Conservation (phyloP, 129 eudicot genomes). For the Flaveria brownii region DNA sequence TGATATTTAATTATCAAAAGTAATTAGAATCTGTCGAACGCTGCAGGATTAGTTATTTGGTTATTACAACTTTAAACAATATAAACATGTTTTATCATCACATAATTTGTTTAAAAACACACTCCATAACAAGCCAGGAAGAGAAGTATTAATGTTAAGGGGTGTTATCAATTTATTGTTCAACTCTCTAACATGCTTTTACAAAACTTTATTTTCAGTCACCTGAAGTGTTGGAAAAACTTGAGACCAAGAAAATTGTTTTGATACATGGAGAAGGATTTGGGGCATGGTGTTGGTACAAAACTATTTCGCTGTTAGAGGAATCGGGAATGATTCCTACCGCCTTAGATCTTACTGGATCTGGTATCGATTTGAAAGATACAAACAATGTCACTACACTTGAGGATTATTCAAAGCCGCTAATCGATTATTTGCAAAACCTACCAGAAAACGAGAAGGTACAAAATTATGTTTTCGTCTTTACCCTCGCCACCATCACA, state of each 20-base stretch:
- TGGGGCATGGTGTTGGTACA: conserved; percentile 99
- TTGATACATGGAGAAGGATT: conserved; percentile 97
- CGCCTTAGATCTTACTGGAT: conserved; percentile 89
- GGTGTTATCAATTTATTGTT: conserved; percentile 12
- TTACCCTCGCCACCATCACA: background rate
- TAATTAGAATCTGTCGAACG: background rate
- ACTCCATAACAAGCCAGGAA: background rate
- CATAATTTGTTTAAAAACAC: background rate
- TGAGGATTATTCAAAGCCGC: conserved; percentile 83
- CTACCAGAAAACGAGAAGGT: conserved; percentile 84
- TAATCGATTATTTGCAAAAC: conserved; percentile 59
- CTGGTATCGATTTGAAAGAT: conserved; percentile 81
- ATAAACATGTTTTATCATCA: background rate
- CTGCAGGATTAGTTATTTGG: background rate
- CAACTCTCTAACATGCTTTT: conserved; percentile 9
- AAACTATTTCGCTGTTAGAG: conserved; percentile 82
- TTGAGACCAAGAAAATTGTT: conserved; percentile 71
- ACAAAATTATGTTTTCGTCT: background rate
- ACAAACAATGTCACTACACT: conserved; percentile 68
- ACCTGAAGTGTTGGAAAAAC: conserved; percentile 71
- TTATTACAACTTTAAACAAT: background rate
- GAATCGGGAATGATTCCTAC: conserved; percentile 80
- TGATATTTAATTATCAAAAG: background rate
- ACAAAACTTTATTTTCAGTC: conserved; percentile 40
- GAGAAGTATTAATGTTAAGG: background rate